Percentiles rank a stretch among this genome's conserved stretches.
These are phyloP conservation scores for Omphalotus olearius DNA, from an alignment of 1,284 basidiomycete genomes.

Conservation along the genomic window DNA sequence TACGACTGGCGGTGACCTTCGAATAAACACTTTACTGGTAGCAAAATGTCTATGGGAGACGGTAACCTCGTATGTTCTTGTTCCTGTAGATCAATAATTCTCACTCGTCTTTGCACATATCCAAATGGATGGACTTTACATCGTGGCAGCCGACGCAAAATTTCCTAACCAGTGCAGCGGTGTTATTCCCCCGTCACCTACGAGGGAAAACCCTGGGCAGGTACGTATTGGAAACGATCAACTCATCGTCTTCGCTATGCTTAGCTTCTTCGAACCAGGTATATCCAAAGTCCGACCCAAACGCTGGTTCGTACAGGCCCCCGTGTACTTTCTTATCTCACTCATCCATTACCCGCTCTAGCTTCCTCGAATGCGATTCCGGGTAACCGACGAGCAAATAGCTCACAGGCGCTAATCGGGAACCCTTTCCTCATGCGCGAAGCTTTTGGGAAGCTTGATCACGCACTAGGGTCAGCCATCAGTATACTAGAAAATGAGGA, in stretches of 20 bases:
- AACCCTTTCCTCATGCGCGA: constrained; percentile 37
- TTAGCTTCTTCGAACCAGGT: constrained; percentile 21
- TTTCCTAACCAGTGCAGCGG: constrained; percentile 25
- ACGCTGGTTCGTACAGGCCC: constrained; percentile 18
- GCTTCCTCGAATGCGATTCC: constrained; percentile 12
- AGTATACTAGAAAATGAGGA: constrained; percentile 34
- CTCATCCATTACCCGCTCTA: neutral
- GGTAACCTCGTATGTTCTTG: constrained; percentile 10
- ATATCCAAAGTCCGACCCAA: constrained; percentile 29
- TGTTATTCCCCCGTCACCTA: constrained; percentile 28
- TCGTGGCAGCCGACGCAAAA: constrained; percentile 27
- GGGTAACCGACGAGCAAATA: constrained; percentile 14
- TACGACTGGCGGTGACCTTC: too few species aligned
- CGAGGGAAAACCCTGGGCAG: constrained; percentile 31
- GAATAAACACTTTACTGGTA: neutral
- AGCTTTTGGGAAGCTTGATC: constrained; percentile 34
- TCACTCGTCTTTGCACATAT: neutral
- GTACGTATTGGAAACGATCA: constrained; percentile 16
- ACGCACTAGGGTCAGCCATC: constrained; percentile 34
- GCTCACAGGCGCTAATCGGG: constrained; percentile 26
- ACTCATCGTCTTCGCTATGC: neutral
- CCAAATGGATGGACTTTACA: neutral
- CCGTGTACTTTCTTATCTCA: neutral
- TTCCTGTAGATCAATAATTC: neutral
- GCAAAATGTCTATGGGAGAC: constrained; percentile 23